Conservation (phyloP, 2,329 filamentous ascomycete species). For the Apiospora phragmitis region DNA sequence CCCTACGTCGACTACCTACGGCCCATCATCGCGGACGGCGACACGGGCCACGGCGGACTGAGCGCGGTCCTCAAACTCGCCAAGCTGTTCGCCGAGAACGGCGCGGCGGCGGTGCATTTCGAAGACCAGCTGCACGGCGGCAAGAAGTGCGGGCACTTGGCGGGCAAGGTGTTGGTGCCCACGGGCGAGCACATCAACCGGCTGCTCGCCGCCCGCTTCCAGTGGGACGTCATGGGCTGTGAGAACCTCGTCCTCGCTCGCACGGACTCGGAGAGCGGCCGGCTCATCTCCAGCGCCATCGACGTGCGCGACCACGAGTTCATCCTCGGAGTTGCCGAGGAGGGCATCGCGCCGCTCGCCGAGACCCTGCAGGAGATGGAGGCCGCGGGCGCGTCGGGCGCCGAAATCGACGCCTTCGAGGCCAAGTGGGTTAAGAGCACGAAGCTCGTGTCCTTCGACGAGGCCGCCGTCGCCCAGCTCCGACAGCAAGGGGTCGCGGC, state of each 20-base stretch:
- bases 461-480: slow-evolving; percentile 80
- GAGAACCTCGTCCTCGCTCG: slow-evolving; percentile 95
- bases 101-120: slow-evolving; percentile 93
- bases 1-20: slow-evolving; percentile 91
- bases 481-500: slow-evolving; percentile 63
- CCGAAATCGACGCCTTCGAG: slow-evolving; percentile 85
- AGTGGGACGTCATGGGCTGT: slow-evolving; percentile 97
- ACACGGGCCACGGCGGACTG: slow-evolving; percentile 92
- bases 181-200: slow-evolving; percentile 96
- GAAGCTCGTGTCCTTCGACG: slow-evolving; percentile 86
- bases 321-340: slow-evolving; percentile 82
- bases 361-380: slow-evolving; percentile 94
- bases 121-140: slow-evolving; percentile 97
- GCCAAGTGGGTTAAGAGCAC: slow-evolving; percentile 85
- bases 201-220: slow-evolving; percentile 86
- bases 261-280: slow-evolving; percentile 93
- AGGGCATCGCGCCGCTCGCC: slow-evolving; percentile 74
- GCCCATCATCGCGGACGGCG: slow-evolving; percentile 93
- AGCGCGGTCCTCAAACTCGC: slow-evolving; percentile 93
- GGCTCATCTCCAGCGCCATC: slow-evolving; percentile 84
- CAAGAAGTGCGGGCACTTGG: slow-evolving; percentile 97
- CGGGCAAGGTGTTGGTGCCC: slow-evolving; percentile 93
- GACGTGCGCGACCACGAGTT: slow-evolving; percentile 96
- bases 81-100: slow-evolving; percentile 96
- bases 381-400: slow-evolving; percentile 69